Conservation (phyloP, 306 rosid species). For the Citrullus mucosospermus region DNA sequence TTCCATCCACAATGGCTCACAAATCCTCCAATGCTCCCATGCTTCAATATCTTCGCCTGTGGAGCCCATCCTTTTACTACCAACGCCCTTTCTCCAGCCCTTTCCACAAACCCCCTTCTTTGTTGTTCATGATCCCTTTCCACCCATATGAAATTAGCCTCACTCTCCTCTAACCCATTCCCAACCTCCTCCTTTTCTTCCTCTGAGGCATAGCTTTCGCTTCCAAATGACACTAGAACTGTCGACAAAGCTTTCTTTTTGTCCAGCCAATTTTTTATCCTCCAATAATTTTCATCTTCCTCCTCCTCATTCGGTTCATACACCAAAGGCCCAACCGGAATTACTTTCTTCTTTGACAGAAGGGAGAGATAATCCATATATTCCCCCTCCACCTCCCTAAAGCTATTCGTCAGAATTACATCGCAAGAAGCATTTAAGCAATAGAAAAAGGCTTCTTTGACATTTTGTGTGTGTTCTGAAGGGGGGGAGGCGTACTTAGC, state of each 20-base stretch:
- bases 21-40: conserved; percentile 15
- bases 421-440: background rate
- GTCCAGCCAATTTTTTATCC: background rate
- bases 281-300: background rate
- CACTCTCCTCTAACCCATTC: conserved; percentile 11
- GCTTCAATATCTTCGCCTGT: conserved; percentile 10
- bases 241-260: conserved; percentile 6
- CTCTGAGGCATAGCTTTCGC: conserved; percentile 9
- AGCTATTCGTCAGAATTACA: background rate
- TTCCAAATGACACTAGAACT: conserved; percentile 18
- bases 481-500: background rate
- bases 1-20: conserved; percentile 30
- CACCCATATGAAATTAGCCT: conserved; percentile 16
- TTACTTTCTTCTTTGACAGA: conserved; percentile 4
- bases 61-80: conserved; percentile 18
- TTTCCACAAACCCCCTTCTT: conserved; percentile 4
- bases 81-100: conserved; percentile 8
- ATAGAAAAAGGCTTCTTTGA: background rate
- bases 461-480: background rate
- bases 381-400: conserved; percentile 8
- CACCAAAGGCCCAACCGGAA: conserved; percentile 12
- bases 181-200: conserved; percentile 16
- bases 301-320: background rate
- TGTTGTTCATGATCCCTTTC: too few species aligned
- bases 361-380: conserved; percentile 8